These are phyloP conservation scores for Cicer chorassanicum DNA, from an alignment of 306 rosid genomes.

Conservation along the genomic window DNA sequence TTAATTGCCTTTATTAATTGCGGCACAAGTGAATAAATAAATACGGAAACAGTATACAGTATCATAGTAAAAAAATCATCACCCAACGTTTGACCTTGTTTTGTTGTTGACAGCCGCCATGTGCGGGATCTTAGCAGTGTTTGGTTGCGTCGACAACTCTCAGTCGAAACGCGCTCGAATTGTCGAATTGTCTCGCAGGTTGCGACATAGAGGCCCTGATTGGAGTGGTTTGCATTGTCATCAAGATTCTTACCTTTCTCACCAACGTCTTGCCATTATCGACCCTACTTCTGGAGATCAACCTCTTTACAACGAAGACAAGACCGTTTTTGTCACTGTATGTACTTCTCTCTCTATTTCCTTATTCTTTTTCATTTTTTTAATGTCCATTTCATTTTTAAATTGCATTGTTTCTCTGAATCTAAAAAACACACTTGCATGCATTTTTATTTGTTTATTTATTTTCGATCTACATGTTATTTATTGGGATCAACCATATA, in stretches of 20 bases:
- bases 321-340: slow-evolving; percentile 83
- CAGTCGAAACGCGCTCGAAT: slow-evolving; percentile 89
- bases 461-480: too few relatives aligned
- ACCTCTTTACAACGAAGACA: slow-evolving; percentile 90
- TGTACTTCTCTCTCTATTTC: slow-evolving; percentile 1
- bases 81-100: neutral
- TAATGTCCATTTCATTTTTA: neutral
- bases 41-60: too few relatives aligned
- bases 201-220: slow-evolving; percentile 94
- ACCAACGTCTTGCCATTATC: slow-evolving; percentile 86
- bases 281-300: slow-evolving; percentile 98
- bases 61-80: too few relatives aligned
- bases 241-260: slow-evolving; percentile 83
- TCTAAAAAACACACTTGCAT: neutral
- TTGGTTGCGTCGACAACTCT: slow-evolving; percentile 79
- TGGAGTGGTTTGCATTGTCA: slow-evolving; percentile 97
- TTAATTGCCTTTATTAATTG: too few relatives aligned
- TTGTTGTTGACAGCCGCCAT: slow-evolving; percentile 57
- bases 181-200: slow-evolving; percentile 84
- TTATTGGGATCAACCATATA: too few relatives aligned
- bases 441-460: neutral
- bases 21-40: too few relatives aligned
- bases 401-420: neutral
- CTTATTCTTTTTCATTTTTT: neutral
- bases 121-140: slow-evolving; percentile 96